These are phyloP conservation scores for Spinacia oleracea DNA, from an alignment of 179 eudicot genomes.

Conservation along the genomic window DNA sequence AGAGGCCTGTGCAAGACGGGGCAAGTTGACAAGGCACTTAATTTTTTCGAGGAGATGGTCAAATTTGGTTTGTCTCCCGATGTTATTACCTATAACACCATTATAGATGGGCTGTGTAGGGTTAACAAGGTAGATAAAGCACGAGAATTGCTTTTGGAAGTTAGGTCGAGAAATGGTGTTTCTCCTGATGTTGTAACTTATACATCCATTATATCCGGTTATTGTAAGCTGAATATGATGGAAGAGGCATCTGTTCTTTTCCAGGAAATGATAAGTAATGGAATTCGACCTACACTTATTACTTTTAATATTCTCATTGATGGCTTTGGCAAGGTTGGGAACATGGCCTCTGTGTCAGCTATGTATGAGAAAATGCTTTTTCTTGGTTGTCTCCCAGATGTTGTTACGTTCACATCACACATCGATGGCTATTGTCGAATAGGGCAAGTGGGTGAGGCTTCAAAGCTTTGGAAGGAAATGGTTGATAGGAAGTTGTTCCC, in stretches of 20 bases:
- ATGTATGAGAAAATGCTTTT: constrained; percentile 61
- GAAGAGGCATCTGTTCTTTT: constrained; percentile 53
- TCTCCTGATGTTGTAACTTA: constrained; percentile 72
- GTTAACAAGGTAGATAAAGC: constrained; percentile 54
- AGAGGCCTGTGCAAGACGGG: constrained; percentile 65
- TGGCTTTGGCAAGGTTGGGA: constrained; percentile 75
- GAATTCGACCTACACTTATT: constrained; percentile 60
- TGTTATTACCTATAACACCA: constrained; percentile 57
- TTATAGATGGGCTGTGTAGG: constrained; percentile 68
- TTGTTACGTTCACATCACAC: constrained; percentile 65
- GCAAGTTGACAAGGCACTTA: constrained; percentile 53
- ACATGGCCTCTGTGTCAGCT: constrained; percentile 51
- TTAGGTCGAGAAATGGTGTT: constrained; percentile 40
- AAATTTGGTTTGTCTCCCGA: constrained; percentile 64
- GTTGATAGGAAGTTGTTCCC: constrained; percentile 47
- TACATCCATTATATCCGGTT: constrained; percentile 72
- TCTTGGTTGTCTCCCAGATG: constrained; percentile 71
- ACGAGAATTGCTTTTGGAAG: constrained; percentile 48
- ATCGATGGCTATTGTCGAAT: constrained; percentile 69
- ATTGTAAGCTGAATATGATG: constrained; percentile 68
- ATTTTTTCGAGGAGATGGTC: constrained; percentile 52
- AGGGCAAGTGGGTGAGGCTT: constrained; percentile 63
- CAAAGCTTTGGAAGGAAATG: constrained; percentile 71
- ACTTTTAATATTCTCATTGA: constrained; percentile 72
- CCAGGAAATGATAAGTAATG: constrained; percentile 55